A percentile compares a stretch with the other conserved stretches of the same genome.
Evolutionary conservation across 495 filamentous ascomycete species (phyloP).

Genomic region (Melanomma pulvis-pyrius): DNA sequence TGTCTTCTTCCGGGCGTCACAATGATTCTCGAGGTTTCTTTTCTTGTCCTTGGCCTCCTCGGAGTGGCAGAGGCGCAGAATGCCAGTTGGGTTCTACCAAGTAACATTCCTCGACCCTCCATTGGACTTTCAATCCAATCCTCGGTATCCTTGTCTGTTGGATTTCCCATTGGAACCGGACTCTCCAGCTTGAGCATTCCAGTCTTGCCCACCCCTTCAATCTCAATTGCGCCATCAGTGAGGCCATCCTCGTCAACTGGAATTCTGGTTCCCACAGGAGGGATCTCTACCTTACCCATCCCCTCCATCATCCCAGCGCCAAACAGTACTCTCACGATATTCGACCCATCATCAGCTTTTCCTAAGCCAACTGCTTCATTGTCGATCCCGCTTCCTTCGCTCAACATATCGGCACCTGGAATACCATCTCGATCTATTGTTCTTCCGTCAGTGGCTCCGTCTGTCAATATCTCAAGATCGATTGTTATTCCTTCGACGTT

Average conservation of each 20-base stretch:
- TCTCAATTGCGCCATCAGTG: conserved; percentile 1
- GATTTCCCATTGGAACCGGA: neutral
- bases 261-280: neutral
- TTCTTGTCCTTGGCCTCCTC: conserved; percentile 6
- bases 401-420: neutral
- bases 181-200: neutral
- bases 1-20: neutral
- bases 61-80: conserved; percentile 7
- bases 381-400: neutral
- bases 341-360: conserved; percentile 1
- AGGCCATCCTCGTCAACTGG: neutral
- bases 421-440: neutral
- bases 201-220: neutral
- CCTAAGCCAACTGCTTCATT: neutral
- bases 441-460: neutral
- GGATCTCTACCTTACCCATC: neutral
- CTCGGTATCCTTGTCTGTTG: neutral
- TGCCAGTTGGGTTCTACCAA: neutral
- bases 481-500: neutral
- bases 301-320: conserved; percentile 5
- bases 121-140: neutral
- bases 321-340: neutral
- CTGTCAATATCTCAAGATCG: neutral
- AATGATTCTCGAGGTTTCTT: conserved; percentile 7
- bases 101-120: conserved; percentile 11